Evolutionary conservation across 225 moss, liverwort and hornwort species (phyloP), one percentile per base, ranked within the genome.

Genomic region (Thuidium tamariscinum): DNA sequence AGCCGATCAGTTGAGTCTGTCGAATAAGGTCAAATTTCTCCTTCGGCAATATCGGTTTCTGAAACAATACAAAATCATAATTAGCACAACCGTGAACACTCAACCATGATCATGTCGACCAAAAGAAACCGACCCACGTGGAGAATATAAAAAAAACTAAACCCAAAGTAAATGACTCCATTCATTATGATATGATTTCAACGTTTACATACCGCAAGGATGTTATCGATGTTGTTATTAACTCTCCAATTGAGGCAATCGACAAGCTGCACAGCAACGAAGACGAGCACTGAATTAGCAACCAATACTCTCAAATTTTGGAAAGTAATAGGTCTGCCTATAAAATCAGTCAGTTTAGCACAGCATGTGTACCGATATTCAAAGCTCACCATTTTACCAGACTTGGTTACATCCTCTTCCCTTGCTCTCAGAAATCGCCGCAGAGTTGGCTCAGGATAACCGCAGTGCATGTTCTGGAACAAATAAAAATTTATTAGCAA

Each of bases 31-130:
- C 93, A 88, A 92, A 88, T 46, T 92, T 82, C 13, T 82, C 83
- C 86, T 94, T 97, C 3, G 96, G 97, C 80, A 90, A 86, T 56
- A 99, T 97, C 32, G 98, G 98, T 94, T 91, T 96, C 98, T 98
- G 88, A 69, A 86, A 67, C 29, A 76, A 42, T 13, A 76, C 16
- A 54, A 82, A 76, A 64, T 54, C 80, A 32, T 76, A 68, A 86
- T 19, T 80, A 64, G 62, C 23, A 84, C 73, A 84, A 52, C 60
- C 9, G 59, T 32, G 20, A 76, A 44, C 27, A 15, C 34, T 56
- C 23, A 56, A 81, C 5, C 18, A n/a, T 65, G 49, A 39, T 55
- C 37, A 5, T 13, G 30, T 57, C 34, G 34, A 77, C 29, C 11
- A 14, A 82, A 86, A 62, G 26, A 10, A 88, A 36, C 51, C n/a